phyloP scores from a whole-genome alignment of 208 protist genomes.

The Entamoeba histolytica region DNA sequence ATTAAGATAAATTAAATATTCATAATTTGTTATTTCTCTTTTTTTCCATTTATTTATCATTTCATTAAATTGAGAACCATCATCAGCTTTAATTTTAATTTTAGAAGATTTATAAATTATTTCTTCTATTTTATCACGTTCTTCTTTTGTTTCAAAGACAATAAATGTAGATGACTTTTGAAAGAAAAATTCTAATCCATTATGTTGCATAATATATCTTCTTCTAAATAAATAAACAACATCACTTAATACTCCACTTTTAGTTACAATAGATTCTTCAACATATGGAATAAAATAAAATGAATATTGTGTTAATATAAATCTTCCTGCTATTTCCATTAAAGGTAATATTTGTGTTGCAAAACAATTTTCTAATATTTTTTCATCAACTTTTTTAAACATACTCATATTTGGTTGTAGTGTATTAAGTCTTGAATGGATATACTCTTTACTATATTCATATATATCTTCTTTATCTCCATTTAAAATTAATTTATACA shows the following conservation, averaged over 20 bases:
- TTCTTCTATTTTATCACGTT: not conserved
- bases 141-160: not conserved
- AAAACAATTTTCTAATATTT: not conserved
- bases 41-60: slow-evolving; percentile 40
- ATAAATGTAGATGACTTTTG: not conserved
- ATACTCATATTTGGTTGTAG: not conserved
- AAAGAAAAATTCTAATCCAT: not conserved
- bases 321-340: not conserved
- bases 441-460: not conserved
- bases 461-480: not conserved
- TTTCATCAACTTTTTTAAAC: not conserved
- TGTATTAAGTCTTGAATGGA: not conserved
- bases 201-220: not conserved
- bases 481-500: not conserved
- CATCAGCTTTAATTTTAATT: not conserved
- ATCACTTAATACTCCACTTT: not conserved
- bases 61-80: not conserved
- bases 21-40: slow-evolving; percentile 55
- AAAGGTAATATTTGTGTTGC: not conserved
- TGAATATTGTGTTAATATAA: not conserved
- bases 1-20: slow-evolving; percentile 65
- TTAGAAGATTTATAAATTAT: not conserved
- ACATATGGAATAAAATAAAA: not conserved
- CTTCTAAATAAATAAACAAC: not conserved
- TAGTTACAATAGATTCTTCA: not conserved